Evolutionary conservation across 2,329 filamentous ascomycete species (phyloP).

Genomic region (Alternaria novae-zelandiae): DNA sequence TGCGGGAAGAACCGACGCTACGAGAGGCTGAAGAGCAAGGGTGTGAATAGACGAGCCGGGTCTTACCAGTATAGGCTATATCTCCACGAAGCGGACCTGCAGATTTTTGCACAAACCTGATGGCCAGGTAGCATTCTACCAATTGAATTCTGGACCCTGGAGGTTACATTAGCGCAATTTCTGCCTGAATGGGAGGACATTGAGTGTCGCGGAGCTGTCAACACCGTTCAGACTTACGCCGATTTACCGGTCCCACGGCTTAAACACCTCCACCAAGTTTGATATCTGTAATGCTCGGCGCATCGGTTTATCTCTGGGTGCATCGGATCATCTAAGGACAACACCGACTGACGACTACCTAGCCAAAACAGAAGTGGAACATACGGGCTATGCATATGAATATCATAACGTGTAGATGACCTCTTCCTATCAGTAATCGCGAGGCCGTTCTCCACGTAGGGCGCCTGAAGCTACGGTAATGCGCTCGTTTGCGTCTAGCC

Average conservation of each 20-base stretch:
- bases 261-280: background rate
- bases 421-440: background rate
- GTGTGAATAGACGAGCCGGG: background rate
- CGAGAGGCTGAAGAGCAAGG: background rate
- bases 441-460: accelerated
- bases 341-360: too few relatives aligned
- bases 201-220: background rate
- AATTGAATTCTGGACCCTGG: background rate
- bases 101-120: background rate
- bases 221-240: background rate
- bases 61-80: background rate
- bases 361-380: too few relatives aligned
- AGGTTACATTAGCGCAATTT: background rate
- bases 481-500: background rate
- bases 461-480: background rate
- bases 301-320: background rate
- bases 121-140: background rate
- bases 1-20: background rate
- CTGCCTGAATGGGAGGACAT: background rate
- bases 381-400: background rate
- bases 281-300: background rate
- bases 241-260: background rate
- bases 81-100: background rate
- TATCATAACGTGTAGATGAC: too few relatives aligned
- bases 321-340: too few relatives aligned